Evolutionary conservation across 768 basidiomycete species (phyloP).

Genomic region (Termitomyces sp.): DNA sequence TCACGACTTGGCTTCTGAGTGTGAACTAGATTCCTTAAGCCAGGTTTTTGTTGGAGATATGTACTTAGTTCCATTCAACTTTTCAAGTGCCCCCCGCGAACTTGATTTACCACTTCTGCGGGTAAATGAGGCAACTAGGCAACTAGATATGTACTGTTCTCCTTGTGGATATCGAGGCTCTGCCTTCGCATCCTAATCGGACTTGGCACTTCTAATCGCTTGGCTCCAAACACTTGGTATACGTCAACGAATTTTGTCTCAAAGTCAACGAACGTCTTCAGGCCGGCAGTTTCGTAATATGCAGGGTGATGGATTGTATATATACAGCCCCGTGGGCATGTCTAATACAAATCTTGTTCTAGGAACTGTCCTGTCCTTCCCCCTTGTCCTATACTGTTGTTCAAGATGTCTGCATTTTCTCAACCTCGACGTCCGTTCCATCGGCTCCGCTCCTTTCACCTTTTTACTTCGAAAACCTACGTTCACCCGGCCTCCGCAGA

Average conservation of each 20-base stretch:
- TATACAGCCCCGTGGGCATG: not conserved
- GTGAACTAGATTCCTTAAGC: not conserved
- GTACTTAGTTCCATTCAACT: not conserved
- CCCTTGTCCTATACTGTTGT: not conserved
- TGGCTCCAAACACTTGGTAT: not conserved
- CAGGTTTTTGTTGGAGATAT: not conserved
- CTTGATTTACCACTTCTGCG: not conserved
- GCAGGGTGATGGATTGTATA: not conserved
- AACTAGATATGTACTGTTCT: not conserved
- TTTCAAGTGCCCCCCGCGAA: not conserved
- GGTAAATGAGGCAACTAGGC: not conserved
- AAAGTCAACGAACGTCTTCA: not conserved
- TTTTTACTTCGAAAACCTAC: not conserved
- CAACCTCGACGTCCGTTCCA: not conserved
- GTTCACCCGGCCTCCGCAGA: not conserved
- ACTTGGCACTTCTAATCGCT: slow-evolving; percentile 1
- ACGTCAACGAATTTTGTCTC: not conserved
- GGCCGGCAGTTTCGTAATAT: not conserved
- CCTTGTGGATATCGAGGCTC: not conserved
- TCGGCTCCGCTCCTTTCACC: not conserved
- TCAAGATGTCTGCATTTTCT: not conserved
- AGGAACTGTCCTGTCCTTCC: not conserved
- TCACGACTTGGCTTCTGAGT: not conserved
- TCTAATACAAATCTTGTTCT: not conserved
- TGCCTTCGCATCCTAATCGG: not conserved